These are phyloP conservation scores for Fusarium oligoseptatum DNA, from an alignment of 2,329 filamentous ascomycete genomes.

Conservation along the genomic window DNA sequence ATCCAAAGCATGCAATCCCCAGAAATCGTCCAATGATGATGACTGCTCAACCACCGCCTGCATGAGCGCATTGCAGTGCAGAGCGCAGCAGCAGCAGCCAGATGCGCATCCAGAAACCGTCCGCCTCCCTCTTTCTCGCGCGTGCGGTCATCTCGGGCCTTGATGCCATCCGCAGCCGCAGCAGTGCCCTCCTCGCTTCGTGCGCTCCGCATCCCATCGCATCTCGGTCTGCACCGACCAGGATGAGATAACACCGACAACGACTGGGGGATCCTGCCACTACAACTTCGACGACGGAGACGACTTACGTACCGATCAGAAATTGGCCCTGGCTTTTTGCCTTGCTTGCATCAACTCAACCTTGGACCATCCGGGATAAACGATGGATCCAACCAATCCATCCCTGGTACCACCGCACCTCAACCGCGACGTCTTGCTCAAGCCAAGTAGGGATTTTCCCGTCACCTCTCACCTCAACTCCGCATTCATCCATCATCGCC, in stretches of 20 bases:
- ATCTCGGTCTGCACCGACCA: conserved; percentile 17
- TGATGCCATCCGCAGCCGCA: not conserved
- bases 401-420: conserved; percentile 30
- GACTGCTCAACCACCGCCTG: conserved; percentile 31
- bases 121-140: not conserved
- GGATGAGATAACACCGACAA: conserved; percentile 26
- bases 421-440: conserved; percentile 17
- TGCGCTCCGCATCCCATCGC: conserved; percentile 5
- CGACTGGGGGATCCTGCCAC: conserved; percentile 16
- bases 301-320: conserved; percentile 26
- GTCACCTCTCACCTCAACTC: conserved; percentile 23
- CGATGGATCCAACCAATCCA: conserved; percentile 31
- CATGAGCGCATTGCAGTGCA: conserved; percentile 29
- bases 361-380: conserved; percentile 9
- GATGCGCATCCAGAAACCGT: conserved; percentile 9
- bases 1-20: conserved; percentile 16
- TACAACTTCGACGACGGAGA: conserved; percentile 25
- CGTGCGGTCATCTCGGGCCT: conserved; percentile 5
- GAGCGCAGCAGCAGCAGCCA: conserved; percentile 5
- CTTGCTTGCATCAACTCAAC: conserved; percentile 37
- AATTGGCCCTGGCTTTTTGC: conserved; percentile 32
- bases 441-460: conserved; percentile 27
- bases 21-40: conserved; percentile 43
- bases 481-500: conserved; percentile 16
- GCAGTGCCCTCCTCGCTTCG: not conserved